Conservation (phyloP, 2,329 filamentous ascomycete genomes). For the Apiospora marii region DNA sequence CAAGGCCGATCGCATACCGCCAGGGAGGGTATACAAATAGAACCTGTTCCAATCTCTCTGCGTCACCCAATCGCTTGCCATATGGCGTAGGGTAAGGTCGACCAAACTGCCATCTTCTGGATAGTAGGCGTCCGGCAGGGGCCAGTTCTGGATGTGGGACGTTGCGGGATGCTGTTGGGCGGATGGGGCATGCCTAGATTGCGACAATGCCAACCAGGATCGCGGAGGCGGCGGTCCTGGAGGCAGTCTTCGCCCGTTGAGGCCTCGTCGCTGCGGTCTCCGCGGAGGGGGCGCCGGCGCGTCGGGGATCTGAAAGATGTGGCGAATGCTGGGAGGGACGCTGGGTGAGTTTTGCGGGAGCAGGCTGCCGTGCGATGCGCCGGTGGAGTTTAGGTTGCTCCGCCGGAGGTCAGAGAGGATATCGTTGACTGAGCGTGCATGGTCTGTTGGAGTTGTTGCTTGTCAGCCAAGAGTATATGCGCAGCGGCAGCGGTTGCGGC, state of each 20-base stretch:
- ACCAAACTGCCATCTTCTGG: conserved; percentile 58
- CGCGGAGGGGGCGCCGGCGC: conserved; percentile 60
- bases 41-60: conserved; percentile 64
- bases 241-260: conserved; percentile 58
- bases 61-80: conserved; percentile 63
- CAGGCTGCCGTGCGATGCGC: conserved; percentile 38
- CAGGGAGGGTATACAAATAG: conserved; percentile 63
- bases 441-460: conserved; percentile 36
- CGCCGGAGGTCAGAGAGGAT: conserved; percentile 65
- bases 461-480: conserved; percentile 22
- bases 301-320: conserved; percentile 67
- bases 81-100: conserved; percentile 56
- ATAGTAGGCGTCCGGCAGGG: conserved; percentile 53
- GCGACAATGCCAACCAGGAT: conserved; percentile 59
- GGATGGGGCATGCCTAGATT: conserved; percentile 39
- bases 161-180: conserved; percentile 30
- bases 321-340: conserved; percentile 65
- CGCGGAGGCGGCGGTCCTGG: conserved; percentile 66
- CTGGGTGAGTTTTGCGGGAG: conserved; percentile 52
- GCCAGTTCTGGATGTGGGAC: conserved; percentile 34
- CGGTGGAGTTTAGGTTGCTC: conserved; percentile 45
- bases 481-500: conserved; percentile 8
- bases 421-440: conserved; percentile 63
- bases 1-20: conserved; percentile 59
- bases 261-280: conserved; percentile 53